Evolutionary conservation across 352 stramenopile genomes (phyloP).

Genomic region (Globisporangium splendens): DNA sequence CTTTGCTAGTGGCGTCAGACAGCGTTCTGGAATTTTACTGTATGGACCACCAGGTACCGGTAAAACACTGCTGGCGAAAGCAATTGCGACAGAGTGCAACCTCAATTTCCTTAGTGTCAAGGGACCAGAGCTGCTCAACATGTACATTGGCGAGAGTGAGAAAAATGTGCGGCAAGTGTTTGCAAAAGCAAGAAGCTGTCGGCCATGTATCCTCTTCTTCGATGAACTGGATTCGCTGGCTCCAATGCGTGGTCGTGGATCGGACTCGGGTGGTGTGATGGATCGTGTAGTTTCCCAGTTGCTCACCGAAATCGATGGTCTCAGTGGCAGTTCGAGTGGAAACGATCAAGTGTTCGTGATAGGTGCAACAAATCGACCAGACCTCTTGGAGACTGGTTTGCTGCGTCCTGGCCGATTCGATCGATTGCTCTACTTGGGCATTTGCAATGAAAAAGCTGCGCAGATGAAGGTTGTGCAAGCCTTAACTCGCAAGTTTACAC

Average conservation of each 20-base stretch:
- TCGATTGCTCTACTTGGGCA: constrained; percentile 76
- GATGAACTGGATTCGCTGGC: constrained; percentile 91
- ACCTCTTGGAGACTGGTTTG: constrained; percentile 94
- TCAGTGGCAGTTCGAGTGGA: constrained; percentile 44
- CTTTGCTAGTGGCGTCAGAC: constrained; percentile 70
- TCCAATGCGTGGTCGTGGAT: constrained; percentile 86
- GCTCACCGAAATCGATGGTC: constrained; percentile 92
- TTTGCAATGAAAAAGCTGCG: constrained; percentile 67
- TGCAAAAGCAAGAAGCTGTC: constrained; percentile 72
- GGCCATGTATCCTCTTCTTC: constrained; percentile 92
- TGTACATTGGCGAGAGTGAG: constrained; percentile 98
- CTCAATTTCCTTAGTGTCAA: constrained; percentile 97
- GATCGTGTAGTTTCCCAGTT: constrained; percentile 96
- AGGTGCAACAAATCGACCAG: constrained; percentile 95
- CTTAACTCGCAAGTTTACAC: constrained; percentile 74
- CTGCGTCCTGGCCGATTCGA: constrained; percentile 92
- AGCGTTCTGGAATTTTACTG: constrained; percentile 79
- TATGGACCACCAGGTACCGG: constrained; percentile 87
- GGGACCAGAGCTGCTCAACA: constrained; percentile 94
- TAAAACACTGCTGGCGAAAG: constrained; percentile 95
- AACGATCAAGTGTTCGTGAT: constrained; percentile 94
- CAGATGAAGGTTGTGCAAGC: constrained; percentile 84
- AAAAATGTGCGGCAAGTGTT: constrained; percentile 96
- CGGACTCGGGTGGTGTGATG: constrained; percentile 91
- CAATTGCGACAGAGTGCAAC: constrained; percentile 94